Evolutionary conservation across 139 green algal genomes (phyloP).

Genomic region (Zygnema cylindricum): DNA sequence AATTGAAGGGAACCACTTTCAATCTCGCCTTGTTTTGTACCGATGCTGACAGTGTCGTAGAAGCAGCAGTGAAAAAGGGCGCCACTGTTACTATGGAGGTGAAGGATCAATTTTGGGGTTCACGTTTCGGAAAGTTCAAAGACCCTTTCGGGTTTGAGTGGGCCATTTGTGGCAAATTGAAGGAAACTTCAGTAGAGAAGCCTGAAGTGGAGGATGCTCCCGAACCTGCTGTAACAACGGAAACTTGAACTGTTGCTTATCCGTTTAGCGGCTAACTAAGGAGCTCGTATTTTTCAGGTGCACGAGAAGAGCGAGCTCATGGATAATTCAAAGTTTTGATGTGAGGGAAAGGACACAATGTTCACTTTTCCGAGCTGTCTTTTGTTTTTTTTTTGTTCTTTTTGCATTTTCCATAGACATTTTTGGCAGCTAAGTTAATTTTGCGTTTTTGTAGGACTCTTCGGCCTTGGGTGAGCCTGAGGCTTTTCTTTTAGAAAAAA

Average conservation of each 20-base stretch:
- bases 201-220: background rate
- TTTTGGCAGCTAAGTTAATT: too few relatives aligned
- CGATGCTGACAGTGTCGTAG: constrained; percentile 18
- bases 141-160: constrained; percentile 37
- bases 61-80: constrained; percentile 4
- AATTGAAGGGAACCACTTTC: background rate
- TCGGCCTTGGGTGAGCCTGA: too few relatives aligned
- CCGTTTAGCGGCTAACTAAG: background rate
- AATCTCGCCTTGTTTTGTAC: background rate
- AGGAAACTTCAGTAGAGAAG: background rate
- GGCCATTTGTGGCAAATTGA: constrained; percentile 3
- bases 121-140: constrained; percentile 16
- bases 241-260: background rate
- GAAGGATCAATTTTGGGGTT: constrained; percentile 17
- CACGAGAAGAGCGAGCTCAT: background rate
- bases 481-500: too few relatives aligned
- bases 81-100: constrained; percentile 26
- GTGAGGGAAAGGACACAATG: background rate
- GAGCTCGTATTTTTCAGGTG: background rate
- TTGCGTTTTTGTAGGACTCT: too few relatives aligned
- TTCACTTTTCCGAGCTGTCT: too few relatives aligned
- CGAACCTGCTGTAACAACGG: background rate
- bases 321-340: background rate
- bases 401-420: too few relatives aligned
- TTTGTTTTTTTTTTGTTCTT: too few relatives aligned